These are phyloP conservation scores for Fraxinus platypoda DNA, from an alignment of 305 asterid species.

Conservation along the genomic window DNA sequence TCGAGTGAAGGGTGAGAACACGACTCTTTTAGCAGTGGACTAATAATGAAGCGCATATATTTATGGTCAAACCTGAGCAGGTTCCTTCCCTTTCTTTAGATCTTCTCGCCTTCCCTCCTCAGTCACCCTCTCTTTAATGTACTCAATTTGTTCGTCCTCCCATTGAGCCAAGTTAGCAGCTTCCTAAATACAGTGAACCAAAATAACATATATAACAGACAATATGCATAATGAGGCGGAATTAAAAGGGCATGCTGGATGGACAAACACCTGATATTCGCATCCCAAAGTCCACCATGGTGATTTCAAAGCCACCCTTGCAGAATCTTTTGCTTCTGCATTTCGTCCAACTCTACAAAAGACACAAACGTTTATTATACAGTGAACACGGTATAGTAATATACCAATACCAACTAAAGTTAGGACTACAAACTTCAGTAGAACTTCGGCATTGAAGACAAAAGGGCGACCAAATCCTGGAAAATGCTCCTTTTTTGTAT, in stretches of 20 bases:
- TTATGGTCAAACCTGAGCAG: conserved; percentile 63
- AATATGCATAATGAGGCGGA: conserved; percentile 7
- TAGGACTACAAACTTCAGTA: conserved; percentile 60
- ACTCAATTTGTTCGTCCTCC: conserved; percentile 98
- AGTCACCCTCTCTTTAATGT: conserved; percentile 80
- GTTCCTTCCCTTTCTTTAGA: conserved; percentile 83
- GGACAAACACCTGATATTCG: conserved; percentile 60
- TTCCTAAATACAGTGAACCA: conserved; percentile 46
- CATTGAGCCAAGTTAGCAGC: conserved; percentile 87
- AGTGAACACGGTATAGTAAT: conserved; percentile 1
- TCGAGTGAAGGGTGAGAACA: neutral
- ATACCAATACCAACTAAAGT: conserved; percentile 3
- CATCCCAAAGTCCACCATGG: conserved; percentile 99
- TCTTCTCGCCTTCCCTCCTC: conserved; percentile 86
- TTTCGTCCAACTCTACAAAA: conserved; percentile 71
- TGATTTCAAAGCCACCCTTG: conserved; percentile 92
- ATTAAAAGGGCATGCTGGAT: conserved; percentile 1
- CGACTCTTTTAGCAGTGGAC: neutral
- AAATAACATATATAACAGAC: neutral
- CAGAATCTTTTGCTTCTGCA: conserved; percentile 88
- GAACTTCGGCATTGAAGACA: conserved; percentile 74
- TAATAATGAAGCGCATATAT: neutral
- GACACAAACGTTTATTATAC: conserved; percentile 11
- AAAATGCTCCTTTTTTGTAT: conserved; percentile 91
- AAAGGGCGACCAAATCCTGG: conserved; percentile 98